Evolutionary conservation across 345 rosid genomes (phyloP), one percentile per base, ranked within the genome.

Genomic region (Geranium brycei): DNA sequence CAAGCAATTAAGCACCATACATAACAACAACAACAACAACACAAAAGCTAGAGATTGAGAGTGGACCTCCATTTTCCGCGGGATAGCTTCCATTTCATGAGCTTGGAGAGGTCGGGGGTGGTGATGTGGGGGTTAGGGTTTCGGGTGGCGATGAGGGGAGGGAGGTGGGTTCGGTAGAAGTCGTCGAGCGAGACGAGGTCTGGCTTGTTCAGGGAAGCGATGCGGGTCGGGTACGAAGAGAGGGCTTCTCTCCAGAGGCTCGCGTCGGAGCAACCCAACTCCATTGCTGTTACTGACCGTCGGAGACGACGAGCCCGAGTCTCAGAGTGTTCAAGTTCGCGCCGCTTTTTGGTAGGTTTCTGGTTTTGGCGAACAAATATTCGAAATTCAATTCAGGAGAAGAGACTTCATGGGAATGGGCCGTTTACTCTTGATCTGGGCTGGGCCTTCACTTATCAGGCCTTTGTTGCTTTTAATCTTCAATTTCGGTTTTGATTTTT

Each of bases 61-160:
- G 23, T 1, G 17, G 13, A 6, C 92, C 96, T 79, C 96, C 96
- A 92, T 68, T 92, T 92, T 0, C 96, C 95, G 32, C 98, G 96
- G 18, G 93, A 73, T 73, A 89, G 96, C 75, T 92, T 92, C 98
- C 98, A 92, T 61, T 72, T 81, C 93, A 92, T 83, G 73, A 89
- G 89, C 69, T 79, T 79, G 63, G 89, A 77, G 75, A 92, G 96
- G 75, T 92, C 98, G 28, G 85, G 51, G 31, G 78, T 78, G 77
- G 90, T 82, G 72, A 92, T 66, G 81, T 79, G 70, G 40, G 96
- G 95, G 65, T 73, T 80, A 82, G 96, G 95, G 85, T 81, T 85
- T 73, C 98, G 83, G 35, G 69, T 62, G 62, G 57, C 84, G 68
- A 92, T 69, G 60, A 86, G 77, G 68, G 79, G 65, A 28, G 96